Base-by-base conservation (phyloP, 2,329 filamentous ascomycete genomes). In the Shiraia bambusicola region DNA sequence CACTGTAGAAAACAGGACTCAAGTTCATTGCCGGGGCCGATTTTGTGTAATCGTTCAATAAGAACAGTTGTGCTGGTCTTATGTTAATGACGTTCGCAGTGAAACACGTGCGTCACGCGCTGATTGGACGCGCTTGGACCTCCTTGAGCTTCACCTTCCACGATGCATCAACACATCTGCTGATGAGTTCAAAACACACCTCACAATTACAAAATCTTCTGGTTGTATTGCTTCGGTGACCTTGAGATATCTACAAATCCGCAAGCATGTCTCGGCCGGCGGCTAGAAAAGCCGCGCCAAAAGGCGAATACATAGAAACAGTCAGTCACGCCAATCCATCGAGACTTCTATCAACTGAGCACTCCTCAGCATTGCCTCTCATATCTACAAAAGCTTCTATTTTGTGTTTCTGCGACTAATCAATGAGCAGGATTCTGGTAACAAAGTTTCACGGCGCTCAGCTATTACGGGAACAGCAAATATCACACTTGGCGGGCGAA, bases 241-340 rank as follows among this genome's bases (percentile, higher is more conserved):
- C n/a, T 13, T 13, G 4, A 13, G 6, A 10, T 6, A 14, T n/a
- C 3, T 22, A 31, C 10, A 8, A 24, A 22, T 6, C 6, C 15
- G 10, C 3, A 30, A 47, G 13, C 1, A 73, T 73, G 67, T 74
- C 73, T 13, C 63, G 73, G 26, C 69, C 73, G 7, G 54, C 61
- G 13, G 62, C 69, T 58, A 87, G 91, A 65, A 67, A 67, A 50
- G 51, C 58, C 7, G 76, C 83, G 36, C 78, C 81, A 8, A 95
- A 90, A 72, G 88, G 88, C 71, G 91, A 96, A 71, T 97, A 96
- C 67, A 96, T 98, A 50, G 92, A 96, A 72, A 98, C 93, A 39
- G 91, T 95, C 27, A 43, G 47, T 16, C 22, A 8, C 24, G 13
- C 29, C 25, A 25, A 24, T 13, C 28, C 25, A 17, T 16, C 7